phyloP scores from a whole-genome alignment of 2,329 filamentous ascomycete genomes.

The Colletotrichum somersetense region DNA sequence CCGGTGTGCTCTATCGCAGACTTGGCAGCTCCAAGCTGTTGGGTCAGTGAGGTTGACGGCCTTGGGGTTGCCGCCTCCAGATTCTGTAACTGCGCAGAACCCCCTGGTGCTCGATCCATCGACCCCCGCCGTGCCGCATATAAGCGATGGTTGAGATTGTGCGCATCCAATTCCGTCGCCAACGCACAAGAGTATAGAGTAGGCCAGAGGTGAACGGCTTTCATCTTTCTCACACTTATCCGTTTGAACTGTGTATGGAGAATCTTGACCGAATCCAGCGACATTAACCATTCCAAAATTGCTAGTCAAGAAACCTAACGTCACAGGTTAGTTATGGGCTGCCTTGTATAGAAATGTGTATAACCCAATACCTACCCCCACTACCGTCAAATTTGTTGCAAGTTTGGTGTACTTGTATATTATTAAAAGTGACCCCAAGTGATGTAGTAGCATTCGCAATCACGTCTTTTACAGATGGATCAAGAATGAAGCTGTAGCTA shows the following conservation, averaged over 20 bases:
- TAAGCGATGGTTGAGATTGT: no score
- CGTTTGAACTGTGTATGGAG: background rate
- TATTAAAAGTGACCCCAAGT: background rate
- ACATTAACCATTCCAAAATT: background rate
- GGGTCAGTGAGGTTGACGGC: background rate
- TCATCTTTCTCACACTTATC: background rate
- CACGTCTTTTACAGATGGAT: background rate
- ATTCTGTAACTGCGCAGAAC: background rate
- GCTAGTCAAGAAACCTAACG: background rate
- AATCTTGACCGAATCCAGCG: background rate
- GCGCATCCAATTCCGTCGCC: no score
- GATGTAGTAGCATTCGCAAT: background rate
- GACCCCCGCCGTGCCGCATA: background rate
- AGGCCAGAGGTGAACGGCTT: background rate
- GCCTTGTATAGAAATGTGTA: no score
- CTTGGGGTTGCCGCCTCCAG: background rate
- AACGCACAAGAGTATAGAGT: fast-evolving
- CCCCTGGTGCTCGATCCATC: no score
- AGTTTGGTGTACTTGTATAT: fast-evolving
- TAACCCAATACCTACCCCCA: no score
- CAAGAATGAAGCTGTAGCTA: background rate
- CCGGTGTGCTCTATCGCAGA: background rate
- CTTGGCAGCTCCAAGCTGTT: background rate
- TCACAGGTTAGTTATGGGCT: background rate
- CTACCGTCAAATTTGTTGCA: background rate